Percentiles rank a stretch among this genome's conserved stretches.
Conservation (phyloP, 345 rosid species). For the Citropsis articulata region DNA sequence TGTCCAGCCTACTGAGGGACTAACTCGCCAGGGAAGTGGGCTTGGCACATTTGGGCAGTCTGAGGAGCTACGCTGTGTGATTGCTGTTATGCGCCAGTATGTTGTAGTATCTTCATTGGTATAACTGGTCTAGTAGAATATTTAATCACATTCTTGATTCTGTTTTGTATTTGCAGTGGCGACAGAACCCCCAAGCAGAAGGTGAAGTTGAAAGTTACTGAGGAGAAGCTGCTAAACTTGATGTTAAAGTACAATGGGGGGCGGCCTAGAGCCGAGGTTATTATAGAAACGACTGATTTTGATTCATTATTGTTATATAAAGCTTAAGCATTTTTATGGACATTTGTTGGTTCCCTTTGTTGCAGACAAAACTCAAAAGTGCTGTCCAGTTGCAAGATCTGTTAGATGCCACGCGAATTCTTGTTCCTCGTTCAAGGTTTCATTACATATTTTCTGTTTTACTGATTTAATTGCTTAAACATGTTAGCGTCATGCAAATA, state of each 20-base stretch:
- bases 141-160: slow-evolving; percentile 10
- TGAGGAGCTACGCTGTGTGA: slow-evolving; percentile 98
- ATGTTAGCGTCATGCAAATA: not conserved
- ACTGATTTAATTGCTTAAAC: not conserved
- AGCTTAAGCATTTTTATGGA: slow-evolving; percentile 1
- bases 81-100: slow-evolving; percentile 93
- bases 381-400: slow-evolving; percentile 97
- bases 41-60: slow-evolving; percentile 90
- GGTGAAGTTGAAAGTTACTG: slow-evolving; percentile 96
- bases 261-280: slow-evolving; percentile 86
- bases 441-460: slow-evolving; percentile 1
- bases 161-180: slow-evolving; percentile 53
- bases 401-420: slow-evolving; percentile 94
- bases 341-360: slow-evolving; percentile 17
- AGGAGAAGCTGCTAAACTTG: slow-evolving; percentile 89
- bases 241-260: slow-evolving; percentile 99
- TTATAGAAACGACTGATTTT: slow-evolving; percentile 2
- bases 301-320: not conserved
- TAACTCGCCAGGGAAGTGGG: slow-evolving; percentile 98
- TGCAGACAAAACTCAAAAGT: slow-evolving; percentile 96
- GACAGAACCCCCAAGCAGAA: slow-evolving; percentile 99
- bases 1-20: slow-evolving; percentile 73
- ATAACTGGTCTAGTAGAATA: slow-evolving; percentile 4
- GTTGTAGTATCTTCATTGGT: slow-evolving; percentile 27
- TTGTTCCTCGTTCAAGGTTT: slow-evolving; percentile 94